A percentile compares a stretch with the other conserved stretches of the same genome.
phyloP scores from a whole-genome alignment of 2,329 filamentous ascomycete species.

The Aspergillus unguis region DNA sequence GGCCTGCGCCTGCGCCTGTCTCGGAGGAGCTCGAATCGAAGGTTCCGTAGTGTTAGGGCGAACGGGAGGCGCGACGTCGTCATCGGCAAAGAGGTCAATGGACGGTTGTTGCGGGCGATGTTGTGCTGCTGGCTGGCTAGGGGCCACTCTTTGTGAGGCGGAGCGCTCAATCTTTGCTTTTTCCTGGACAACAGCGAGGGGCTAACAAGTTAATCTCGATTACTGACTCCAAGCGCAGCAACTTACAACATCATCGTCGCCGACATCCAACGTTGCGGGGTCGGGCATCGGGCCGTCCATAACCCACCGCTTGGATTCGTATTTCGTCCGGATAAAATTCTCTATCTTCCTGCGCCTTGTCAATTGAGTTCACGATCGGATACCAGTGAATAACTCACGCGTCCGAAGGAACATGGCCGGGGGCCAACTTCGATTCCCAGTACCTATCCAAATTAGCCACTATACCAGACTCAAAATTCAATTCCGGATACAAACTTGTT shows the following conservation, averaged over 20 bases:
- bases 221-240: neutral
- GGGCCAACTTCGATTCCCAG: conserved; percentile 92
- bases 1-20: conserved; percentile 59
- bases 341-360: conserved; percentile 71
- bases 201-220: conserved; percentile 39
- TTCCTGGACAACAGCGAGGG: conserved; percentile 65
- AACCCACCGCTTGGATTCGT: conserved; percentile 98
- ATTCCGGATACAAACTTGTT: conserved; percentile 66
- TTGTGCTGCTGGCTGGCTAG: conserved; percentile 44
- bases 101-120: conserved; percentile 44
- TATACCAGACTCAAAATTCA: neutral
- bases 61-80: conserved; percentile 60
- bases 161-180: conserved; percentile 66
- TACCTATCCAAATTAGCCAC: conserved; percentile 49
- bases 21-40: conserved; percentile 60
- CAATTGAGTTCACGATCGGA: neutral
- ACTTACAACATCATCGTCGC: conserved; percentile 76
- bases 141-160: conserved; percentile 50
- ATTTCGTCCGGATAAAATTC: conserved; percentile 99
- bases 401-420: conserved; percentile 90
- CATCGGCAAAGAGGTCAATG: conserved; percentile 80
- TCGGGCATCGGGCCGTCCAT: conserved; percentile 96
- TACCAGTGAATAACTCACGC: conserved; percentile 46
- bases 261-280: conserved; percentile 81
- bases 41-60: conserved; percentile 72